Evolutionary conservation across 2,329 filamentous ascomycete species (phyloP).

Genomic region (Epichloe amarillans): DNA sequence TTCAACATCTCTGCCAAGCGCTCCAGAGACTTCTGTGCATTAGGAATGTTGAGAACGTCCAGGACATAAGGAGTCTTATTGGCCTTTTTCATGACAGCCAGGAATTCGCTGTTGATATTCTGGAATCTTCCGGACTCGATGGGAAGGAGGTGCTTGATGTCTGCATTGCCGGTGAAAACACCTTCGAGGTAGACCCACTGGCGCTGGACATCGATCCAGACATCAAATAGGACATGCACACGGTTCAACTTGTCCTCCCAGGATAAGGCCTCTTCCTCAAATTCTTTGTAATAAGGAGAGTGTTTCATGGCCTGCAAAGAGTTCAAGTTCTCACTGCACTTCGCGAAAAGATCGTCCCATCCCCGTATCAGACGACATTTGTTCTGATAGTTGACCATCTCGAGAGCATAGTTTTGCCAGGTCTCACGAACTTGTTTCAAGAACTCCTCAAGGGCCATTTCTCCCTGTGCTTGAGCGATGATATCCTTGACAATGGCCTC

Average conservation of each 20-base stretch:
- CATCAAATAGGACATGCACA: constrained; percentile 93
- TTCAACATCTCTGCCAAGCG: constrained; percentile 91
- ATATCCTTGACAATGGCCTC: constrained; percentile 85
- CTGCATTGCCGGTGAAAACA: constrained; percentile 95
- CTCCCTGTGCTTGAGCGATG: constrained; percentile 88
- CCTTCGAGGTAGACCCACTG: constrained; percentile 99
- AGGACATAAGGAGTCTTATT: constrained; percentile 92
- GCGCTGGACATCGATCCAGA: constrained; percentile 99
- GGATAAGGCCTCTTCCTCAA: constrained; percentile 88
- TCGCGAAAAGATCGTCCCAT: constrained; percentile 96
- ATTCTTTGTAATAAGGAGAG: constrained; percentile 98
- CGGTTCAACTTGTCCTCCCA: constrained; percentile 99
- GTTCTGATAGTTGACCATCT: constrained; percentile 94
- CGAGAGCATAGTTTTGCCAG: constrained; percentile 89
- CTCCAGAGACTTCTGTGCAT: constrained; percentile 91
- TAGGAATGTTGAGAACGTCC: constrained; percentile 89
- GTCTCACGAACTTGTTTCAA: constrained; percentile 90
- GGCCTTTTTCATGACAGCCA: constrained; percentile 98
- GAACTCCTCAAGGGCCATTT: constrained; percentile 98
- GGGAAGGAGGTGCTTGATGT: constrained; percentile 95
- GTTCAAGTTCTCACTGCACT: constrained; percentile 96
- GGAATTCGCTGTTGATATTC: constrained; percentile 98
- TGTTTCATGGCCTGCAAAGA: constrained; percentile 97
- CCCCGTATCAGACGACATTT: constrained; percentile 95
- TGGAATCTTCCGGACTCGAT: constrained; percentile 95